Base-by-base conservation (phyloP, 2,329 filamentous ascomycete species). In the Xylogone sp. region DNA sequence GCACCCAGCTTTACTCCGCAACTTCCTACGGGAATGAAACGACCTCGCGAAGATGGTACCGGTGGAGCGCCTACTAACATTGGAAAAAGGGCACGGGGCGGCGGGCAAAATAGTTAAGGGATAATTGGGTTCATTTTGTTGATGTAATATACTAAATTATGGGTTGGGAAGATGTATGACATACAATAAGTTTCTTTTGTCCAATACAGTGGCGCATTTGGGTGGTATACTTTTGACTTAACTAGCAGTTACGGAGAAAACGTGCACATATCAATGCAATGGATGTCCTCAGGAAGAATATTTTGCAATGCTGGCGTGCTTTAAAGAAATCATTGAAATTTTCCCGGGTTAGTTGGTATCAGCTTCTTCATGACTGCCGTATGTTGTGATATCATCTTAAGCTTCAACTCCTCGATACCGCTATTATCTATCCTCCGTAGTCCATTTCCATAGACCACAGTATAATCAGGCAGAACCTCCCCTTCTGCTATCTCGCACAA, bases 381-480 rank as follows among this genome's bases (percentile, higher is more conserved):
- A 67, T 90, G 86, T 59, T 82, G 82, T 34, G 81, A 73, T 62
- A 89, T 74, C 44, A 78, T 80, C 61, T 82, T 78, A 62, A 87
- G 77, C 63, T 83, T 81, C 55, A 85, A 69, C 43, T 85, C 82
- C 50, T 81, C 74, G 21, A 84, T 75, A n/a, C 80, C 77, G 47
- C 82, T 81, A 44, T 69, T 77, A 62, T 89, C 84, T 24, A 68
- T 67, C 54, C 83, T 75, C 56, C 75, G 74, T 58, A 75, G 72
- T 21, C 84, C 84, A 52, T 81, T 79, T 0, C 86, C 84, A 68
- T 82, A 90, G 20, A 90, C 72, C 4, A 91, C 86, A 0, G 83
- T 86, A 65, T 80, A 83, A 53, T 90, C 86, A 0, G 80, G 79
- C 0, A 92, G 63, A 10, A 73, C 69, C 27, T 82, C 79, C 0